Base-by-base conservation (phyloP, 768 basidiomycete species). In the Pisolithus tinctorius region DNA sequence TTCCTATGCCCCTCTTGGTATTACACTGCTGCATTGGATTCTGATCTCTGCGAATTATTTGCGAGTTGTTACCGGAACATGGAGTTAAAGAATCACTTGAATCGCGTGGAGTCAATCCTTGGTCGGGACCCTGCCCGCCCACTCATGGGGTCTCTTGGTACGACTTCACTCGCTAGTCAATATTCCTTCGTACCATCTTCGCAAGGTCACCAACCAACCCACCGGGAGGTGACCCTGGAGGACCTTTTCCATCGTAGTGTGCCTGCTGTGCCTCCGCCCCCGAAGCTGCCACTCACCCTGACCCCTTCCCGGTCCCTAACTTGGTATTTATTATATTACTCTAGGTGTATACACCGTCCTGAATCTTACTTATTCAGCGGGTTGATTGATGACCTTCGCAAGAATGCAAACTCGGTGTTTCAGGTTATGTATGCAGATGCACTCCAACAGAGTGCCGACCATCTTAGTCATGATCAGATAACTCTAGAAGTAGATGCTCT, bases 51-150 rank as follows among this genome's bases (percentile, higher is more conserved):
- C 4, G 6, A 13, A 11, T 10, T 50, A 14, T 62, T 59, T 38
- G 31, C 40, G 3, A 57, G 58, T 42, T 57, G 60, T 26, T 60
- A 53, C 48, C 52, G 44, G 31, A 60, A 60, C 34, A 9, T 41
- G 34, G 29, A 40, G 16, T 51, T 61, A 4, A 41, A 42, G 50
- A 34, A 44, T 30, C 53, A 61, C 37, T 31, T 60, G 3, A 20
- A 42, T 31, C 47, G 44, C 10, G 54, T 61, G 14, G 56, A 60
- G 38, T 31, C 41, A 4, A 29, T 61, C 13, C 44, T 60, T 17
- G 29, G 48, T 36, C 37, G n/a, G 34, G 20, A 6, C 1, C 11
- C 14, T 37, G 6, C n/a, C 31, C 20, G 20, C 25, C 36, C 9
- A 16, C n/a, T 9, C 27, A 54, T 3, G 13, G 50, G 27, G 10